These are phyloP conservation scores for Phytophthora pistaciae DNA, from an alignment of 352 stramenopile species.

Conservation along the genomic window DNA sequence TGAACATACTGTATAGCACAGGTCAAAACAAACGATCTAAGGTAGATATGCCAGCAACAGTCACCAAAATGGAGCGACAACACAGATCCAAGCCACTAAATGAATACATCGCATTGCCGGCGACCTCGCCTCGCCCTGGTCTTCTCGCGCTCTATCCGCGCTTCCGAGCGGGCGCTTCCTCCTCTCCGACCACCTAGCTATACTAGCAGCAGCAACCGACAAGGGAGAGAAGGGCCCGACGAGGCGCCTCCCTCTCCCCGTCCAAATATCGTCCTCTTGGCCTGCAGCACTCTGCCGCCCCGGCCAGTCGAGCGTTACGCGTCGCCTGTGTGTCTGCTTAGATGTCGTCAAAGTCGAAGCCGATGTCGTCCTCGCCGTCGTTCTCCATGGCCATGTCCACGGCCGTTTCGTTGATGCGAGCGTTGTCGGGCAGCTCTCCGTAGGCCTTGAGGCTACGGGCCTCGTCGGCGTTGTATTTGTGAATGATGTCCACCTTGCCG, in stretches of 20 bases:
- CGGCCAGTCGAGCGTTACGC: background rate
- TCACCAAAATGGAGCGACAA: background rate
- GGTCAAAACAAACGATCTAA: no score
- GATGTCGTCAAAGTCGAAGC: conserved; percentile 93
- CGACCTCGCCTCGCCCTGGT: conserved; percentile 11
- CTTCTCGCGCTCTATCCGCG: conserved; percentile 23
- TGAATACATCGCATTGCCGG: conserved; percentile 46
- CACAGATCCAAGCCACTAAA: conserved; percentile 32
- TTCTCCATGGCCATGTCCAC: conserved; percentile 88
- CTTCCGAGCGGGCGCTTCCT: conserved; percentile 14
- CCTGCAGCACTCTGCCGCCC: background rate
- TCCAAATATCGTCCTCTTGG: background rate
- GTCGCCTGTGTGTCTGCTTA: conserved; percentile 46
- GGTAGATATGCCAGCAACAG: no score
- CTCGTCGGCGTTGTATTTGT: conserved; percentile 98
- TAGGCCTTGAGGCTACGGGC: conserved; percentile 99
- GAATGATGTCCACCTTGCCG: conserved; percentile 99
- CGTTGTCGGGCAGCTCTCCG: conserved; percentile 98
- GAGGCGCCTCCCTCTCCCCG: background rate
- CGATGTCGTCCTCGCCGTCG: conserved; percentile 89
- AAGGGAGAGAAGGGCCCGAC: background rate
- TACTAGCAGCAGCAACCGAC: conserved; percentile 27
- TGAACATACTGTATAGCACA: background rate
- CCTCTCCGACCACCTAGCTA: conserved; percentile 26
- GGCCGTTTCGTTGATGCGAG: conserved; percentile 90